These are phyloP conservation scores for Seiridium cupressi DNA, from an alignment of 2,329 filamentous ascomycete species.

Conservation along the genomic window DNA sequence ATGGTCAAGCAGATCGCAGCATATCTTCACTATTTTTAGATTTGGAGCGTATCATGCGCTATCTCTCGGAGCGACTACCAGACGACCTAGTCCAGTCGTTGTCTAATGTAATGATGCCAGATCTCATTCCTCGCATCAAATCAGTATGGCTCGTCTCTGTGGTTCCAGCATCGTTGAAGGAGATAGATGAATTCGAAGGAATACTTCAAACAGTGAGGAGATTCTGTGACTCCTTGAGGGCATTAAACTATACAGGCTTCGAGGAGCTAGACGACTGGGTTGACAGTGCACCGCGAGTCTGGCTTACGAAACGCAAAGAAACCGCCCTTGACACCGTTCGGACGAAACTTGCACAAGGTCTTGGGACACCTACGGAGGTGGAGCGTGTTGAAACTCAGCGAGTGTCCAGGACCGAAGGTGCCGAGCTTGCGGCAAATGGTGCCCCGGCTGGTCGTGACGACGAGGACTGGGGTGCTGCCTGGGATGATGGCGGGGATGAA, in stretches of 20 bases:
- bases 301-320: conserved; percentile 83
- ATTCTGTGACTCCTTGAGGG: conserved; percentile 64
- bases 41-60: conserved; percentile 48
- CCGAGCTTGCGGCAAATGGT: conserved; percentile 58
- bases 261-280: conserved; percentile 76
- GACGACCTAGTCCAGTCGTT: conserved; percentile 57
- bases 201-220: conserved; percentile 62
- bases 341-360: conserved; percentile 62
- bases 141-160: conserved; percentile 71
- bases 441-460: conserved; percentile 41
- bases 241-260: conserved; percentile 60
- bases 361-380: conserved; percentile 67
- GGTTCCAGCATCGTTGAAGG: conserved; percentile 72
- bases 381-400: conserved; percentile 84
- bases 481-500: conserved; percentile 62
- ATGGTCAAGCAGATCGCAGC: conserved; percentile 40
- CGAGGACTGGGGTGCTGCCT: conserved; percentile 75
- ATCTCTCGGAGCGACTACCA: conserved; percentile 52
- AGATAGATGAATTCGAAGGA: conserved; percentile 69
- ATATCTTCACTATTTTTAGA: conserved; percentile 54
- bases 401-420: conserved; percentile 66
- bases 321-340: conserved; percentile 74
- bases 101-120: conserved; percentile 68
- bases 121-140: conserved; percentile 66
- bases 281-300: conserved; percentile 73